These are phyloP conservation scores for Cadophora luteo-olivacea DNA, from an alignment of 2,329 filamentous ascomycete genomes.

Conservation along the genomic window DNA sequence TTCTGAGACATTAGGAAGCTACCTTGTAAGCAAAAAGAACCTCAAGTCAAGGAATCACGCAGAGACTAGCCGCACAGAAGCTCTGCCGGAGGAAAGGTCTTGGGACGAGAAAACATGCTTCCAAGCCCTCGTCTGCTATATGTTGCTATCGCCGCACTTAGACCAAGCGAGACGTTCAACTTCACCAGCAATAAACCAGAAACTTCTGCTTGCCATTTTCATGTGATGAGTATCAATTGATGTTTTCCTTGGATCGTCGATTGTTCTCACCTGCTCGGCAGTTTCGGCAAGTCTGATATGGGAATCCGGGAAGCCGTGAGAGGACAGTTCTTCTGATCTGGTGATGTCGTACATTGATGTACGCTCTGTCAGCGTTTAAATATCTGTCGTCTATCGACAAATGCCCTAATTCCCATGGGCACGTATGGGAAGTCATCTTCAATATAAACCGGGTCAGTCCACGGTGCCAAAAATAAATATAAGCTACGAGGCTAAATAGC, in stretches of 20 bases:
- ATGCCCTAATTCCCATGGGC: background rate
- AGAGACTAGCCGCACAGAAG: background rate
- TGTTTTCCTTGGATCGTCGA: background rate
- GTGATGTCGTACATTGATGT: background rate
- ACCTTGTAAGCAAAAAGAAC: background rate
- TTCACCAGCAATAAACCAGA: background rate
- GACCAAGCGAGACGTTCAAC: background rate
- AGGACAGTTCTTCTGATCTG: background rate
- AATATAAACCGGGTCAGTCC: background rate
- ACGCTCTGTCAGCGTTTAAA: background rate
- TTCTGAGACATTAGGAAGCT: background rate
- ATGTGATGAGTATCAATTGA: background rate
- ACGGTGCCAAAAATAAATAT: slow-evolving; percentile 15
- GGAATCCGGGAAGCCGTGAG: background rate
- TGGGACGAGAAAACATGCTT: background rate
- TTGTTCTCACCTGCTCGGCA: background rate
- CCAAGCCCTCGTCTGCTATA: background rate
- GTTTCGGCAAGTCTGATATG: background rate
- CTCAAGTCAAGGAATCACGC: background rate
- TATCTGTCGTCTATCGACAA: background rate
- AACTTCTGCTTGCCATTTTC: background rate
- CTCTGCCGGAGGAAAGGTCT: too few relatives aligned
- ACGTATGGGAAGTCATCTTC: background rate
- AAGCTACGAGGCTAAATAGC: slow-evolving; percentile 6
- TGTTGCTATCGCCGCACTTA: background rate